Evolutionary conservation across 805 yeast species (phyloP).

Genomic region (Yarrowia yakushimensis): DNA sequence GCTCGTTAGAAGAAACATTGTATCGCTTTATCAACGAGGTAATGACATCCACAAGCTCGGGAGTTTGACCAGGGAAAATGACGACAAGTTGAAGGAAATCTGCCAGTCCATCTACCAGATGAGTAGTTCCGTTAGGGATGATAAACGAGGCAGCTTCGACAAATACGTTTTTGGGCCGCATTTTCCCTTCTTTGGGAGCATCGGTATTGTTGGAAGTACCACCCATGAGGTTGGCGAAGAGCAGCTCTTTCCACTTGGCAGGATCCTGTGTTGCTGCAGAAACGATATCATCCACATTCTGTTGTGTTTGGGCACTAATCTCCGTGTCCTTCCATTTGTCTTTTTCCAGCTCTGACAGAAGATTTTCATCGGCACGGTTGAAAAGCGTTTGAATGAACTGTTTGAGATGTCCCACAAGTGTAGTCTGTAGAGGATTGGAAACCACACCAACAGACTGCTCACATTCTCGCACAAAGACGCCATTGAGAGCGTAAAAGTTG

Average conservation of each 20-base stretch:
- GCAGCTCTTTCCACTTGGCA: conserved; percentile 46
- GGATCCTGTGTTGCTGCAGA: conserved; percentile 49
- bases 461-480: conserved; percentile 73
- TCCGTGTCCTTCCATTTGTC: conserved; percentile 80
- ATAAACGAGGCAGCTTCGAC: conserved; percentile 57
- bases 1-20: conserved; percentile 54
- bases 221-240: conserved; percentile 27
- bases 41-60: conserved; percentile 35
- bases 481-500: conserved; percentile 60
- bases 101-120: conserved; percentile 43
- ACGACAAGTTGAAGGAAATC: conserved; percentile 56
- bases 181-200: conserved; percentile 33
- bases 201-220: conserved; percentile 34
- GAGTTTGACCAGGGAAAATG: conserved; percentile 48
- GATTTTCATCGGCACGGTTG: conserved; percentile 45
- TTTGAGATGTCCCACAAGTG: conserved; percentile 62
- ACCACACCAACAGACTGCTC: conserved; percentile 74
- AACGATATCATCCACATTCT: conserved; percentile 48
- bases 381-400: conserved; percentile 58
- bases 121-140: conserved; percentile 50
- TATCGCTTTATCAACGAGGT: conserved; percentile 48
- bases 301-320: conserved; percentile 49
- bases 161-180: conserved; percentile 35
- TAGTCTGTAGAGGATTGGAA: conserved; percentile 59
- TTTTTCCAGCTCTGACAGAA: conserved; percentile 52